Conservation (phyloP, 805 yeast genomes). For the Tetrapisispora phaffii region DNA sequence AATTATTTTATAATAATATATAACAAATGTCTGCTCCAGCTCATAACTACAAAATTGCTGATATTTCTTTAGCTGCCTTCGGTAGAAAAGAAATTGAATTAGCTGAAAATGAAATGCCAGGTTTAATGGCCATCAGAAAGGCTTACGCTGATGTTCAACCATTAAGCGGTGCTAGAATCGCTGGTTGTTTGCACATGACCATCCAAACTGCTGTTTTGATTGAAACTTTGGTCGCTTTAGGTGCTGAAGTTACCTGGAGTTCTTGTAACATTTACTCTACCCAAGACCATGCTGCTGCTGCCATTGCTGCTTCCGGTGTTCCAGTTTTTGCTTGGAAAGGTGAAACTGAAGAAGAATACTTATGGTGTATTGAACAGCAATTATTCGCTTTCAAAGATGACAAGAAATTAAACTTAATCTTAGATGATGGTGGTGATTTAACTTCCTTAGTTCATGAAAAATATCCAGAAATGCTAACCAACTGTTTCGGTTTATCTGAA, state of each 20-base stretch:
- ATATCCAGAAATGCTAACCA: constrained; percentile 94
- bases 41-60: constrained; percentile 86
- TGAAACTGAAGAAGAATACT: constrained; percentile 98
- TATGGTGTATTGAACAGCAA: constrained; percentile 99
- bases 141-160: constrained; percentile 88
- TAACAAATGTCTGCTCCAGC: constrained; percentile 46
- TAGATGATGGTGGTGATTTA: constrained; percentile 99
- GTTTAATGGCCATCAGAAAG: constrained; percentile 93
- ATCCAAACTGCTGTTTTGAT: constrained; percentile 97
- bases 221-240: constrained; percentile 91
- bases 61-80: constrained; percentile 95
- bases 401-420: constrained; percentile 88
- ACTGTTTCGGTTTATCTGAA: constrained; percentile 92
- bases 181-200: constrained; percentile 99
- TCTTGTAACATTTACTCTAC: constrained; percentile 99
- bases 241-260: constrained; percentile 99
- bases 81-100: constrained; percentile 99
- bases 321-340: constrained; percentile 99
- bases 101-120: constrained; percentile 98
- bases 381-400: constrained; percentile 93
- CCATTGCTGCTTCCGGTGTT: constrained; percentile 97
- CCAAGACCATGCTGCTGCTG: constrained; percentile 99
- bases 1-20: background rate
- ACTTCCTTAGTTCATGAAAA: constrained; percentile 93
- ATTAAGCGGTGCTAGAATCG: constrained; percentile 94